Base-by-base conservation (phyloP, 2,329 filamentous ascomycete species). In the Cladosporium sp. region DNA sequence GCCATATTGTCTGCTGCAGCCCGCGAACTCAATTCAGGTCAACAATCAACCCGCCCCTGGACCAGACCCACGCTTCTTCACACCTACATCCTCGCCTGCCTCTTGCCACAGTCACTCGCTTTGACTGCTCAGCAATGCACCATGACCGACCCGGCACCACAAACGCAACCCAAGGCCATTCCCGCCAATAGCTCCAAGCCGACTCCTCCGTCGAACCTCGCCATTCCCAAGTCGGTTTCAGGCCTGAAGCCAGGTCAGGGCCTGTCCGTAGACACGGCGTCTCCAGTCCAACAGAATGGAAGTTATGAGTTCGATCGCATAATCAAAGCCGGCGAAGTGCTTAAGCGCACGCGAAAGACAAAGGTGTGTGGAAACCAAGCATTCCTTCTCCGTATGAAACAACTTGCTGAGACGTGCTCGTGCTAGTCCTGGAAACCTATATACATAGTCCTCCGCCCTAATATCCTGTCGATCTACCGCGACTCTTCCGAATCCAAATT, bases 231-330 rank as follows among this genome's bases (percentile, higher is more conserved):
- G n/a, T 50, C 55, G 2, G 34, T 47, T 7, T 55, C 56, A 17
- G 49, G 39, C 20, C 32, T 54, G 38, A 51, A 49, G 39, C 30
- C 47, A 13, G n/a, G 18, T n/a, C 37, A 44, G 22, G 37, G 41
- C 59, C 69, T 82, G 20, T 74, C 73, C 20, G 65, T 85, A 38
- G 83, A 87, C 57, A 77, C 84, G 13, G 84, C 89, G 64, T 93
- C 89, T 24, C 89, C 90, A 4, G 89, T 97, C 57, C 95, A 92
- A 66, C 86, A 95, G 69, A 91, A 95, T 69, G 93, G 93, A 56
- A 93, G 89, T 69, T 99, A 96, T 68, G 91, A 93, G 64, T 95
- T 95, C 64, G 93, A 99, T 69, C 85, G 90, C 44, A 88, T 97
- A 50, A 80, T 97, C 68, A 97, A 95, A 73, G 84, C 86, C 51